A percentile compares a stretch with the other conserved stretches of the same genome.
Evolutionary conservation across 2,329 filamentous ascomycete genomes (phyloP).

Genomic region (Coniella vitis): DNA sequence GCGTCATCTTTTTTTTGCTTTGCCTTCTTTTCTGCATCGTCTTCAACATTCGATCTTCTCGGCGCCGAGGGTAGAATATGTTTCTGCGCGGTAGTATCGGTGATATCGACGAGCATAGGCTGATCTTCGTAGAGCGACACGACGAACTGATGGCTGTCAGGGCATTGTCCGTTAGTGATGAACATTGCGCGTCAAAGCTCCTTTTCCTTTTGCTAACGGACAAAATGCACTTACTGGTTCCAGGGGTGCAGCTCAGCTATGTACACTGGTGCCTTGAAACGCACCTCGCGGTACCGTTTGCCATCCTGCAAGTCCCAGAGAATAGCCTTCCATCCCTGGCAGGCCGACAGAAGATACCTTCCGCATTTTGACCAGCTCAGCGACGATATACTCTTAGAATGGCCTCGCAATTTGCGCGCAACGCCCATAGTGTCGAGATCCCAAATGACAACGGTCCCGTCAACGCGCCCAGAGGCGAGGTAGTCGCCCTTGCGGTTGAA

Average conservation of each 20-base stretch:
- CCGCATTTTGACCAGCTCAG: conserved; percentile 93
- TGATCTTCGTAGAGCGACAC: conserved; percentile 92
- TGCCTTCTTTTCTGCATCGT: conserved; percentile 63
- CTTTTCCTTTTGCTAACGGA: not conserved
- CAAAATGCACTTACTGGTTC: conserved; percentile 59
- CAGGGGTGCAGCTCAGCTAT: conserved; percentile 91
- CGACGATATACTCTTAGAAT: conserved; percentile 89
- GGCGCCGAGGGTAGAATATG: conserved; percentile 75
- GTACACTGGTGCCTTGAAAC: conserved; percentile 89
- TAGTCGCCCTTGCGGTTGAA: conserved; percentile 95
- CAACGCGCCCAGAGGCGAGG: conserved; percentile 85
- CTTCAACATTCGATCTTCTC: conserved; percentile 62
- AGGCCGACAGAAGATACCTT: conserved; percentile 83
- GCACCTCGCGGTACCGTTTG: conserved; percentile 71
- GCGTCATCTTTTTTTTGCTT: conserved; percentile 88
- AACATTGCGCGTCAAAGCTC: not conserved
- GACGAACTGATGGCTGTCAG: conserved; percentile 70
- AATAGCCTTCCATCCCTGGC: conserved; percentile 93
- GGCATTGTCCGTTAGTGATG: conserved; percentile 17
- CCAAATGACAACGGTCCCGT: conserved; percentile 93
- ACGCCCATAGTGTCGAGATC: conserved; percentile 97
- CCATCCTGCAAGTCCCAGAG: conserved; percentile 80
- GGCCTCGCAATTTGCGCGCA: conserved; percentile 85
- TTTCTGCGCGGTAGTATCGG: conserved; percentile 62
- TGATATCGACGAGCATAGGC: conserved; percentile 79